Conservation (phyloP, 176 grass and related monocot species). For the Bonia amplexicaulis region DNA sequence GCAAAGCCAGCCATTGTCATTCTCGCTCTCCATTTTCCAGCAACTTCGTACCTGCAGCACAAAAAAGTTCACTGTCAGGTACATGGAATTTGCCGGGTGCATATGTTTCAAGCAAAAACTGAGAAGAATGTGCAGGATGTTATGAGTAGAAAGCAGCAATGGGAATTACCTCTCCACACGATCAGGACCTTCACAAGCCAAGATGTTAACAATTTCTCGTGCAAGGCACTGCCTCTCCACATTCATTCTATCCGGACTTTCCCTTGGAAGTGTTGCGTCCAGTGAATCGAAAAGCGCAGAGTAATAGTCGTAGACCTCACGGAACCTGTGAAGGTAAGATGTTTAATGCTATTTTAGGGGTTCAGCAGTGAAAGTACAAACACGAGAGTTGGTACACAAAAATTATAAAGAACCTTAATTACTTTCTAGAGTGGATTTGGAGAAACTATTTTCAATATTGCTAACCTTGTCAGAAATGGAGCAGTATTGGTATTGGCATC, state of each 20-base stretch:
- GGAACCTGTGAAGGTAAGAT: constrained; percentile 52
- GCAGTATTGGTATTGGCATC: constrained; percentile 95
- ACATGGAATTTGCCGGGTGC: background rate
- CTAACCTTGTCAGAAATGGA: constrained; percentile 85
- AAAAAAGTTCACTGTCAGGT: background rate
- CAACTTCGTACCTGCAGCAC: constrained; percentile 72
- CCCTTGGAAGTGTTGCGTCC: constrained; percentile 88
- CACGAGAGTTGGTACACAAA: background rate
- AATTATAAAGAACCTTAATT: background rate
- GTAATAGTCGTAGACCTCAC: constrained; percentile 92
- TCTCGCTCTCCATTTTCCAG: constrained; percentile 93
- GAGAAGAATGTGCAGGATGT: background rate
- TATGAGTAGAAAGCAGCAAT: background rate
- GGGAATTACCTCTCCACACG: constrained; percentile 86
- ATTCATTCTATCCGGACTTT: constrained; percentile 88
- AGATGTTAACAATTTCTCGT: constrained; percentile 92
- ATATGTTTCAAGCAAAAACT: background rate
- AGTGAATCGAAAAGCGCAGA: constrained; percentile 91
- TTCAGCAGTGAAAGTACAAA: background rate
- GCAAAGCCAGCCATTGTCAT: constrained; percentile 92
- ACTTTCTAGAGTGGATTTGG: background rate
- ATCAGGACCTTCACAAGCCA: constrained; percentile 92
- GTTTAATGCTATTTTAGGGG: constrained; percentile 2
- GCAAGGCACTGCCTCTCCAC: constrained; percentile 95
- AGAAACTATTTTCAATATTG: background rate